Conservation (phyloP, 1,139 yeast species). For the Candida frijolesensis region DNA sequence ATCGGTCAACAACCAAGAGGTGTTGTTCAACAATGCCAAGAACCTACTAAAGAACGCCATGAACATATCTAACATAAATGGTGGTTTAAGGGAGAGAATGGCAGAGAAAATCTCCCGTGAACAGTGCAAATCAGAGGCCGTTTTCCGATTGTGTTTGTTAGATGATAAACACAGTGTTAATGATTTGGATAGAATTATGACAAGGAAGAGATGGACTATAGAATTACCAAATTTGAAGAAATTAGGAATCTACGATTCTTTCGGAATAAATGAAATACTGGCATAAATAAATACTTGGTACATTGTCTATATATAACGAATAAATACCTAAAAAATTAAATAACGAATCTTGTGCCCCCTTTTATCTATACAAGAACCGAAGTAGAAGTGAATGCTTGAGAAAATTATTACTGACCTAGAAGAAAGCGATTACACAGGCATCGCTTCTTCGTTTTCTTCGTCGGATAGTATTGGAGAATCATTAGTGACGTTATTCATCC, state of each 20-base stretch:
- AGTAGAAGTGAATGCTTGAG: too few species aligned
- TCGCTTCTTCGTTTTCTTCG: neutral
- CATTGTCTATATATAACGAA: neutral
- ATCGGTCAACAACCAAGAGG: slow-evolving; percentile 29
- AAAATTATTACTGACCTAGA: too few species aligned
- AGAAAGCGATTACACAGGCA: neutral
- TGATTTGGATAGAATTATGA: slow-evolving; percentile 43
- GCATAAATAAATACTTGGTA: neutral
- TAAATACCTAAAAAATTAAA: neutral
- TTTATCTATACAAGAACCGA: too few species aligned
- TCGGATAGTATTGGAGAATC: slow-evolving; percentile 24
- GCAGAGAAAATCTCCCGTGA: slow-evolving; percentile 46
- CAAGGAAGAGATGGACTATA: slow-evolving; percentile 33
- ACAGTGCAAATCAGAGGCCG: slow-evolving; percentile 48
- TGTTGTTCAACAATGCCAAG: slow-evolving; percentile 40
- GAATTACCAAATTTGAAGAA: slow-evolving; percentile 29
- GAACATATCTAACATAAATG: slow-evolving; percentile 46
- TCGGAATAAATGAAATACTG: slow-evolving; percentile 20
- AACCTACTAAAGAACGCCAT: slow-evolving; percentile 50
- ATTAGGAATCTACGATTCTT: slow-evolving; percentile 31
- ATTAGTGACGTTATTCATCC: slow-evolving; percentile 28
- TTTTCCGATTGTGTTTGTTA: slow-evolving; percentile 45
- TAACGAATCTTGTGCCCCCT: too few species aligned
- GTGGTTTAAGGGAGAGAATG: slow-evolving; percentile 53
- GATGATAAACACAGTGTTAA: slow-evolving; percentile 37